Evolutionary conservation across 2,329 filamentous ascomycete species (phyloP).

Genomic region (Penicillium sp.): DNA sequence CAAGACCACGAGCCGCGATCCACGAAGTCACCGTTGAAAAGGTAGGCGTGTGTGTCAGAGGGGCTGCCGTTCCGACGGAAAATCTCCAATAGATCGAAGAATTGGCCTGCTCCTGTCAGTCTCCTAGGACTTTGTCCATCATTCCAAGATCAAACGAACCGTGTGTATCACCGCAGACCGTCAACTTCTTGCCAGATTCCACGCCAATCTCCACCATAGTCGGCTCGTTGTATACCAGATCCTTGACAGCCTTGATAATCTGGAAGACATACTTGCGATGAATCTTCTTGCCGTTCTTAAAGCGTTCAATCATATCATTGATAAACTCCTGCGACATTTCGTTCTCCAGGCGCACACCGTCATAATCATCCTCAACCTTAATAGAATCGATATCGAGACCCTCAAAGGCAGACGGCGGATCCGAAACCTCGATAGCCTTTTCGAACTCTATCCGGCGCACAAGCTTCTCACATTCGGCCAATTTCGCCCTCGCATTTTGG

Average conservation of each 20-base stretch:
- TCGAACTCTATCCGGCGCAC: slow-evolving; percentile 90
- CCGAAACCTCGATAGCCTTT: slow-evolving; percentile 87
- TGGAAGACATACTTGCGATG: slow-evolving; percentile 97
- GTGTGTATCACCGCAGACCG: slow-evolving; percentile 95
- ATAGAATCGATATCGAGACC: slow-evolving; percentile 86
- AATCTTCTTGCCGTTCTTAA: slow-evolving; percentile 93
- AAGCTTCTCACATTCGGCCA: slow-evolving; percentile 90
- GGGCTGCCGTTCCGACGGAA: slow-evolving; percentile 88
- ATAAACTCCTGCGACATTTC: slow-evolving; percentile 97
- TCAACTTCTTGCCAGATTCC: slow-evolving; percentile 70
- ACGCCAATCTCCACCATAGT: slow-evolving; percentile 96
- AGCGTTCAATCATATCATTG: slow-evolving; percentile 92
- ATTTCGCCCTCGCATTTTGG: slow-evolving; percentile 84
- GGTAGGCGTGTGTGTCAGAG: slow-evolving; percentile 79
- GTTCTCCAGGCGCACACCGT: slow-evolving; percentile 69
- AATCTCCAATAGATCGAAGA: slow-evolving; percentile 93
- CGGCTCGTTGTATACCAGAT: slow-evolving; percentile 84
- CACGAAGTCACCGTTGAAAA: slow-evolving; percentile 99
- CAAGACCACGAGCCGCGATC: slow-evolving; percentile 96
- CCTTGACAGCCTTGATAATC: slow-evolving; percentile 84
- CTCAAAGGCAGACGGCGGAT: slow-evolving; percentile 87
- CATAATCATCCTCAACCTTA: slow-evolving; percentile 74
- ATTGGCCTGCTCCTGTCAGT: slow-evolving; percentile 64
- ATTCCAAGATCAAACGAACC: slow-evolving; percentile 49
- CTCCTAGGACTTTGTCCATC: background rate